Conservation (phyloP, 352 stramenopile genomes). For the Phytophthora meadii region DNA sequence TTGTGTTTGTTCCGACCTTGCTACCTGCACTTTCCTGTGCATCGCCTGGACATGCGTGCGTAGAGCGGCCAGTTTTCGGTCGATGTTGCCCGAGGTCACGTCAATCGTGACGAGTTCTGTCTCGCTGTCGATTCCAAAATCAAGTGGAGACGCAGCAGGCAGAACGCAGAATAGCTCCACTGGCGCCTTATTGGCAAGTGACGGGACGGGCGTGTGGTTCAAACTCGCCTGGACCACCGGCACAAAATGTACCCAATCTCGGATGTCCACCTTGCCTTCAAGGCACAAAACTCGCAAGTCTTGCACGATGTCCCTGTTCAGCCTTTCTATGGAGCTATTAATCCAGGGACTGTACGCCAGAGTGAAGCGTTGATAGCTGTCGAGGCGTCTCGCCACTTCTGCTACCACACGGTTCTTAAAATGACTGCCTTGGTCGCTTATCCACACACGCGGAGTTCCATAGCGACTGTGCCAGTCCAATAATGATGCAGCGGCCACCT, state of each 20-base stretch:
- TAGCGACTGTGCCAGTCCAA: slow-evolving; percentile 40
- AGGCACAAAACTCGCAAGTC: slow-evolving; percentile 12
- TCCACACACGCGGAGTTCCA: slow-evolving; percentile 28
- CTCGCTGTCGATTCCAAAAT: slow-evolving; percentile 4
- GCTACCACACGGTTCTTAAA: slow-evolving; percentile 42
- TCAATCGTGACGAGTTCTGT: too few species aligned
- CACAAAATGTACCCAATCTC: slow-evolving; percentile 25
- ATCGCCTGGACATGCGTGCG: slow-evolving; percentile 6
- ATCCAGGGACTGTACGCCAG: slow-evolving; percentile 38
- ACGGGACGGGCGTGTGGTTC: slow-evolving; percentile 4
- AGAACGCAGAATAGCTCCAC: slow-evolving; percentile 32
- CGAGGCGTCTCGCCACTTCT: slow-evolving; percentile 17
- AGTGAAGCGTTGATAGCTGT: slow-evolving; percentile 19
- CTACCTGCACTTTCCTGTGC: slow-evolving; percentile 16
- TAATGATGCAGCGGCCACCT: slow-evolving; percentile 21
- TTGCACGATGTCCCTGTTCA: slow-evolving; percentile 44
- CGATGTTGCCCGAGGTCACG: too few species aligned
- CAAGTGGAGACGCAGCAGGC: background rate
- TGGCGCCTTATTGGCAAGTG: slow-evolving; percentile 25
- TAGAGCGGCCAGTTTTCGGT: background rate
- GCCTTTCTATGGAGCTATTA: slow-evolving; percentile 35
- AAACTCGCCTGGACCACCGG: background rate
- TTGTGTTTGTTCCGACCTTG: slow-evolving; percentile 14
- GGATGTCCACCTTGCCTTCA: slow-evolving; percentile 15
- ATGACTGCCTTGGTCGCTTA: slow-evolving; percentile 36